Evolutionary conservation across 129 eudicot genomes (phyloP), one percentile per base, ranked within the genome.

Genomic region (Artemisia argyi): DNA sequence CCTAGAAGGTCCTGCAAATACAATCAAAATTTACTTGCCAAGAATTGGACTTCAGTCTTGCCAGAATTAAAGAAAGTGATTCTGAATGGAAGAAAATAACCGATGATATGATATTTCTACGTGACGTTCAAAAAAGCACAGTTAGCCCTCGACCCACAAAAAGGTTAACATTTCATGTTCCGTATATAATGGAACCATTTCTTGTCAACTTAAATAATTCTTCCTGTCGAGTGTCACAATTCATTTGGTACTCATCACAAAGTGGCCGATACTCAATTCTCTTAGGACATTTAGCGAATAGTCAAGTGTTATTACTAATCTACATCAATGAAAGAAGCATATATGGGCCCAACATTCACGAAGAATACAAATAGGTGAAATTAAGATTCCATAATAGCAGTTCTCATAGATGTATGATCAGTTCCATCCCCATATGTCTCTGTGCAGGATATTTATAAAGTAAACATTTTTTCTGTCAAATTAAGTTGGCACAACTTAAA

Each of bases 1-100:
- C 98, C 97, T 71, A 90, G 82, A 82, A 85, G 81, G 80, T 93
- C 97, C 98, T 90, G 92, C 79, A 68, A 65, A 68, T 61, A 78
- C 54, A 44, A 75, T 3, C 24, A 49, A 17, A 16, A 63, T 35
- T 50, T 39, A 68, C 68, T 81, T 26, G 26, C 30, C 32, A 67
- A 65, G 7, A 32, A 62, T 16, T 42, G 53, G 24, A 24, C 68
- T 55, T 14, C 14, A 65, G 44, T 15, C 55, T 51, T 52, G 15
- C 61, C 19, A 73, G 9, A 51, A 20, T 19, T 10, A 73, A 67
- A 20, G 3, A 26, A 2, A 74, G 11, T 52, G 46, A 20, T 51
- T 61, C 60, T 59, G 2, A 17, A 10, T 47, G 11, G 19, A 65
- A 42, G n/a, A 42, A 39, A 65, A 68, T 39, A 16, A 30, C 11